Conservation (phyloP, 257 asterid species). For the Gentiana straminea region DNA sequence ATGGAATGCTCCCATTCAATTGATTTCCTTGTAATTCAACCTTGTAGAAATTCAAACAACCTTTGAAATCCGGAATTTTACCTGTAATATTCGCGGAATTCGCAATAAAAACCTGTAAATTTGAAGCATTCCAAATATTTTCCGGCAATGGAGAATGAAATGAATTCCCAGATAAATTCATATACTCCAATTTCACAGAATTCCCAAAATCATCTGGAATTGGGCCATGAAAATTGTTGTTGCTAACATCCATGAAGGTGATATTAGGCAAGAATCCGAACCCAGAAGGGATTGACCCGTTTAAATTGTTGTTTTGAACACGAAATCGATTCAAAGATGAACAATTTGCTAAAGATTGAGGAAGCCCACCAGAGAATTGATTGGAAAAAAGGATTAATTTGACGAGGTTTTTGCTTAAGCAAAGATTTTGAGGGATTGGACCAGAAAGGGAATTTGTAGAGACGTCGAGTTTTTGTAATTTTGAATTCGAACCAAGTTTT, state of each 20-base stretch:
- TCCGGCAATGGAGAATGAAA: slow-evolving; percentile 49
- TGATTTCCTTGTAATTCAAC: slow-evolving; percentile 65
- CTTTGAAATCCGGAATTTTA: slow-evolving; percentile 60
- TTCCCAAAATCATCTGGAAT: slow-evolving; percentile 67
- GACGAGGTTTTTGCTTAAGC: slow-evolving; percentile 36
- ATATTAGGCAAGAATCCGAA: slow-evolving; percentile 62
- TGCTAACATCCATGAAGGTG: slow-evolving; percentile 59
- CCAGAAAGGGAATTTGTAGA: slow-evolving; percentile 69
- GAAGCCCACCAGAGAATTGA: slow-evolving; percentile 48
- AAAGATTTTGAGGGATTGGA: slow-evolving; percentile 64
- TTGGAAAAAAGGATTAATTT: slow-evolving; percentile 72
- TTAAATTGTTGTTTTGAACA: slow-evolving; percentile 59
- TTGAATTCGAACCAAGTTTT: slow-evolving; percentile 58
- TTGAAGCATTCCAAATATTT: slow-evolving; percentile 62
- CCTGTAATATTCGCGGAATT: slow-evolving; percentile 39
- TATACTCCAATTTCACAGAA: slow-evolving; percentile 36
- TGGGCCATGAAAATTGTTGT: slow-evolving; percentile 47
- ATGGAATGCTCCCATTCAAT: slow-evolving; percentile 64
- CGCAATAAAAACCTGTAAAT: slow-evolving; percentile 48
- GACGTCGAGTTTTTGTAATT: slow-evolving; percentile 55
- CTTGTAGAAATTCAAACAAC: slow-evolving; percentile 49
- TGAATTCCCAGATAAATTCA: slow-evolving; percentile 53
- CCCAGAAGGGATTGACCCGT: slow-evolving; percentile 72
- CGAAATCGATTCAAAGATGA: slow-evolving; percentile 46
- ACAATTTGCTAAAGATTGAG: slow-evolving; percentile 57